Conservation (phyloP, 805 yeast species). For the Saccharomyces kudriavzevii region DNA sequence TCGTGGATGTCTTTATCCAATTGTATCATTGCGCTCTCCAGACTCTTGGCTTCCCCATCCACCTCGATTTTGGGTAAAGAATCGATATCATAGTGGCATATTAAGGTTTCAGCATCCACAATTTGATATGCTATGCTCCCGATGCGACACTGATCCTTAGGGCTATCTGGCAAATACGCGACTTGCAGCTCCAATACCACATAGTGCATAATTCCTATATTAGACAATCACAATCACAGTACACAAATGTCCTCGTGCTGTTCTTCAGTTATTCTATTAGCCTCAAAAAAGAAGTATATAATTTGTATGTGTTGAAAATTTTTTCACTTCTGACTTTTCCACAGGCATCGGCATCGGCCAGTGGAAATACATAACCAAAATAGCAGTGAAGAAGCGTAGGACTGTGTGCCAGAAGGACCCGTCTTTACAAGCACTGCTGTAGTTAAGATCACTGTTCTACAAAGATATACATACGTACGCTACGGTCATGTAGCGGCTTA, state of each 20-base stretch:
- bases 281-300: not conserved
- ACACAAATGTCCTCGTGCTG: not conserved
- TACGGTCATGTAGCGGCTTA: not conserved
- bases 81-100: constrained; percentile 36
- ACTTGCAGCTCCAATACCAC: constrained; percentile 21
- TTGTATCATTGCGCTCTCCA: constrained; percentile 53
- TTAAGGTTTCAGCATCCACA: constrained; percentile 46
- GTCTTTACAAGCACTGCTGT: not conserved
- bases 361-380: not conserved
- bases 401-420: not conserved
- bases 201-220: constrained; percentile 15
- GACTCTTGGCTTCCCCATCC: constrained; percentile 39
- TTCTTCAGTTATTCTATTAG: not conserved
- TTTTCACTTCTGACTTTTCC: not conserved
- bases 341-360: not conserved
- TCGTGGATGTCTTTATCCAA: constrained; percentile 40
- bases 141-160: constrained; percentile 59
- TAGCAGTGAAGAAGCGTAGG: not conserved
- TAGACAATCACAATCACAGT: not conserved
- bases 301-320: not conserved
- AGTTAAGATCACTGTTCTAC: not conserved
- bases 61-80: constrained; percentile 52
- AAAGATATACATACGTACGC: not conserved
- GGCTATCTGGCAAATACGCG: constrained; percentile 17
- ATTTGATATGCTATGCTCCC: constrained; percentile 62